Evolutionary conservation across 139 green algal genomes (phyloP), one percentile per base, ranked within the genome.

Genomic region (Tetraselmis chui): DNA sequence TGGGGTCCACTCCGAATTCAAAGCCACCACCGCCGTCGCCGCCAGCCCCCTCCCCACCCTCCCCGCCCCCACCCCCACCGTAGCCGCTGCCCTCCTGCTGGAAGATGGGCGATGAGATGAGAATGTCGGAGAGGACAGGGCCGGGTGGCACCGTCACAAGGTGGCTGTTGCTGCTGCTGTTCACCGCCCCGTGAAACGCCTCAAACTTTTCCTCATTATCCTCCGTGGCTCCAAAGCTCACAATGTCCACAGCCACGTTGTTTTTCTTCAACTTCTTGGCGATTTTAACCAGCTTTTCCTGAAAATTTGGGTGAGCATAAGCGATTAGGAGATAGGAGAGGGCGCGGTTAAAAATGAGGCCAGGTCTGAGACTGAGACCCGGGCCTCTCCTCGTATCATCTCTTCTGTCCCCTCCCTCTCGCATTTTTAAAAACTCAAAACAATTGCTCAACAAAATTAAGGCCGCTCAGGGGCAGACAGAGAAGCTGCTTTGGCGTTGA

Each of bases 251-350:
- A 0, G 97, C 95, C 28, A 99, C 95, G 82, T 98, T 99, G 91
- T 99, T 99, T 89, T 99, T 99, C 89, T 99, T 99, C 31, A 99
- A 88, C 90, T 99, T 99, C 92, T 99, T 99, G 31, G 90, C 97
- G 30, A 99, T 97, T 88, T 96, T 96, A 5, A 98, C 90, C 76
- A 99, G 89, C 45, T 89, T 86, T 0, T 97, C 93, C 93, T 97
- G 89, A 67, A 76, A 18, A 27, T 1, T 27, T 0, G 22, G 32
- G 32, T 31, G 25, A 30, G 5, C 2, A 0, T 2, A 1, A 18
- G 45, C 11, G 45, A 18, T 67, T 18, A 67, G 45, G 45, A 67
- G 45, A 18, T 18, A 67, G 45, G 11, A 67, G 45, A 18, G 45
- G 11, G 45, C 45, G 18, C 45, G 18, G 45, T 18, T 67, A 67